Conservation (phyloP, 2,329 filamentous ascomycete genomes). For the Dothiorella sarmentorum region DNA sequence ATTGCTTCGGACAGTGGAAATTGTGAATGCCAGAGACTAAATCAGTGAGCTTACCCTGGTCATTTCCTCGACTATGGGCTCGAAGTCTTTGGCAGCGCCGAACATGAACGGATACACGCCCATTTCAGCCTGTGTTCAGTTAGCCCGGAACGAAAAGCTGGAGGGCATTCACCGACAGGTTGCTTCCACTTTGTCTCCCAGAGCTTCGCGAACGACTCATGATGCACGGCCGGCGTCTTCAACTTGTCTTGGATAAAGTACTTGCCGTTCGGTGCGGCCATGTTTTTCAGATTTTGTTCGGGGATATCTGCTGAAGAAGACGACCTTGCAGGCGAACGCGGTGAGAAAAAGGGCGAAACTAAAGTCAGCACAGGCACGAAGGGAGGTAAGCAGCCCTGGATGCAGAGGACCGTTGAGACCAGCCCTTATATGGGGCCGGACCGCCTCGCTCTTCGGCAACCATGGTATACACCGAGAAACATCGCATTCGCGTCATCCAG, state of each 20-base stretch:
- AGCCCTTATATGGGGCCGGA: not conserved
- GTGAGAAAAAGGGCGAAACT: not conserved
- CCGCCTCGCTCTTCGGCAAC: not conserved
- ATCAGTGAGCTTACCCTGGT: constrained; percentile 45
- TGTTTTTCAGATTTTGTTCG: constrained; percentile 24
- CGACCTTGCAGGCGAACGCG: not conserved
- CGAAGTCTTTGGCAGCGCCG: constrained; percentile 64
- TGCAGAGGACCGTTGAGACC: not conserved
- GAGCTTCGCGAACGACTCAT: constrained; percentile 46
- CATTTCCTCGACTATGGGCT: constrained; percentile 63
- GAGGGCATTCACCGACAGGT: constrained; percentile 47
- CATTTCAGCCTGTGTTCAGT: constrained; percentile 42
- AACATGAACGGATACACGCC: constrained; percentile 74
- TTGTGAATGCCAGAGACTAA: constrained; percentile 19
- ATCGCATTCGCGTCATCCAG: not conserved
- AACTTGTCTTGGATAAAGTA: constrained; percentile 49
- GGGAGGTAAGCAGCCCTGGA: not conserved
- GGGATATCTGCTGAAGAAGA: no score
- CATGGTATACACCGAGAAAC: not conserved
- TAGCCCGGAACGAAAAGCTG: not conserved
- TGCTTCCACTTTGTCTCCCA: constrained; percentile 77
- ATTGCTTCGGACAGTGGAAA: constrained; percentile 19
- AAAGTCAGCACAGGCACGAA: not conserved
- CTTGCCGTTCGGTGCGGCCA: constrained; percentile 41
- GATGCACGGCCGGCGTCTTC: constrained; percentile 41